A percentile compares a stretch with the other conserved stretches of the same genome.
Evolutionary conservation across 139 green algal species (phyloP).

Genomic region (Tetradesmus obliquus): DNA sequence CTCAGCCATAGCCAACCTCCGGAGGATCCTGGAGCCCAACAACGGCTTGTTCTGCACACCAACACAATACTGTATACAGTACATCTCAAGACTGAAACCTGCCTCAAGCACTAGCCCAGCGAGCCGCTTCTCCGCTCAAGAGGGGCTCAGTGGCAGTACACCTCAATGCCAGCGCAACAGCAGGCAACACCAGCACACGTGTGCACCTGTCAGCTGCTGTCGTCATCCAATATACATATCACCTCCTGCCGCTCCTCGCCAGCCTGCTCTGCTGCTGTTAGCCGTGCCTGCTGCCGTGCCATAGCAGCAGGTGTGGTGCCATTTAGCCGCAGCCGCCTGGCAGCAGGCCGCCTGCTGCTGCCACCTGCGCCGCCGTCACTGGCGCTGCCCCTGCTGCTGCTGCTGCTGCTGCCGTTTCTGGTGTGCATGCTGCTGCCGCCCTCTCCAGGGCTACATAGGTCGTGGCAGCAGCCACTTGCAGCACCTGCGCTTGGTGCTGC

Average conservation of each 20-base stretch:
- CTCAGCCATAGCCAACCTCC: no score
- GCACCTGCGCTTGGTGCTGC: neutral
- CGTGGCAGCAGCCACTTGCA: neutral
- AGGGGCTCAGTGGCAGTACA: no score
- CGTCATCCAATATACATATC: neutral
- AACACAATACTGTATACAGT: no score
- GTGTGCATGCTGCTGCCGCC: neutral
- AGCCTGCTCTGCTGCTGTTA: neutral
- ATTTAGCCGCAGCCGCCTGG: conserved; percentile 15
- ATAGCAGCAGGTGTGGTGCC: conserved; percentile 21
- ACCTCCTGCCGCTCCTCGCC: neutral
- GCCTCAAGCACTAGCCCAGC: no score
- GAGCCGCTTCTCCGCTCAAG: no score
- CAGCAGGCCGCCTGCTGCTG: neutral
- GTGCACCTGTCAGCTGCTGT: neutral
- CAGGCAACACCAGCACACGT: no score
- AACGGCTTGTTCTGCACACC: no score
- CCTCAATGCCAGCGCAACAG: no score
- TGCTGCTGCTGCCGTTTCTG: no score
- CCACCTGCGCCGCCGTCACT: neutral
- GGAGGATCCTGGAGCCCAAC: no score
- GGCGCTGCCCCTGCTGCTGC: neutral
- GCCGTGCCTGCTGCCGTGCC: neutral
- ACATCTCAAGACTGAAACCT: no score
- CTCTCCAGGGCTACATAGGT: neutral